phyloP scores from a whole-genome alignment of 306 rosid genomes.

The Pyrus communis region DNA sequence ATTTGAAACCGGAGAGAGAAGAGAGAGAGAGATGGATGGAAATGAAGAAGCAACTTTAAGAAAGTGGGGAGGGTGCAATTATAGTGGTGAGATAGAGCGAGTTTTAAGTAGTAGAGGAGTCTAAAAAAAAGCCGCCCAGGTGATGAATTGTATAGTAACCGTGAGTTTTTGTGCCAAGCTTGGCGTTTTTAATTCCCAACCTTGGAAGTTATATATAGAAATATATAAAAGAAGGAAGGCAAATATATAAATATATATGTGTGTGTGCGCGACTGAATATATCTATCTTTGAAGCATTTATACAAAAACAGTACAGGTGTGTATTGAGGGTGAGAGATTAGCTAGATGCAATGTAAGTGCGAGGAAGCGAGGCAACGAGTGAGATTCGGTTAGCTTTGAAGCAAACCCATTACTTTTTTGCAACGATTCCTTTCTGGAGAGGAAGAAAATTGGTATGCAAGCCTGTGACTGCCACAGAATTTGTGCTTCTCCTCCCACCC shows the following conservation, averaged over 20 bases:
- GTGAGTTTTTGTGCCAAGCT: slow-evolving; percentile 39
- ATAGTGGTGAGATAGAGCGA: slow-evolving; percentile 24
- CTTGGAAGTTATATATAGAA: slow-evolving; percentile 43
- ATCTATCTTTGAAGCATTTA: neutral
- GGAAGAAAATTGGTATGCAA: slow-evolving; percentile 60
- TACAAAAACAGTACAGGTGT: slow-evolving; percentile 7
- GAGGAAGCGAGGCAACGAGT: slow-evolving; percentile 72
- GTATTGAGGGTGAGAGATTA: slow-evolving; percentile 16
- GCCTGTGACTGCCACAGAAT: slow-evolving; percentile 69
- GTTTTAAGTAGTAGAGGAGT: slow-evolving; percentile 15
- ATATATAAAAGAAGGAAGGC: neutral
- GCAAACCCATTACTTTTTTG: slow-evolving; percentile 88
- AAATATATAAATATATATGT: neutral
- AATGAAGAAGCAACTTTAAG: slow-evolving; percentile 7
- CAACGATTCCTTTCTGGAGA: slow-evolving; percentile 79
- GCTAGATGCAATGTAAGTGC: slow-evolving; percentile 45
- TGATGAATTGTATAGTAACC: slow-evolving; percentile 39
- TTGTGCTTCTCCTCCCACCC: slow-evolving; percentile 18
- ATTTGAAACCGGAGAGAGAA: neutral
- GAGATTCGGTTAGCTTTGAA: slow-evolving; percentile 98
- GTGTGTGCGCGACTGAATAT: neutral
- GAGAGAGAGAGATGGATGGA: neutral
- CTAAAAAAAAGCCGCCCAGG: slow-evolving; percentile 16
- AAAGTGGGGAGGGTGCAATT: slow-evolving; percentile 27
- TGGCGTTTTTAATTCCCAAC: slow-evolving; percentile 34